These are phyloP conservation scores for Pilatotrama ljubarskyi DNA, from an alignment of 768 basidiomycete species.

Conservation along the genomic window DNA sequence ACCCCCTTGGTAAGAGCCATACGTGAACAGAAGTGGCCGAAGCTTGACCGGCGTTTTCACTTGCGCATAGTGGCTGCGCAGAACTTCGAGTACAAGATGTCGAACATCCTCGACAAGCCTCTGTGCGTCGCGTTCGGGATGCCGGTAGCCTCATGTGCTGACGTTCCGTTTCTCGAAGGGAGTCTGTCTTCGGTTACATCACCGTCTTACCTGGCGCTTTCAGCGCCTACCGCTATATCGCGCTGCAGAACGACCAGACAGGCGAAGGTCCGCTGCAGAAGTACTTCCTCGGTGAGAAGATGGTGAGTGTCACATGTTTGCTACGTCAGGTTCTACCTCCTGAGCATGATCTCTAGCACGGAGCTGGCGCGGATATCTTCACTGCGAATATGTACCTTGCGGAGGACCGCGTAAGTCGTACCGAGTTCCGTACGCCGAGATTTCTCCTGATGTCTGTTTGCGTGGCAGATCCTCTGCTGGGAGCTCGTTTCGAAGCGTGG, in stretches of 20 bases:
- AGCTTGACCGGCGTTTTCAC: background rate
- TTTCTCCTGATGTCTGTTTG: conserved; percentile 10
- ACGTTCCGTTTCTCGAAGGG: conserved; percentile 37
- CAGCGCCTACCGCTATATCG: conserved; percentile 89
- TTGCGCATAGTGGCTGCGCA: conserved; percentile 90
- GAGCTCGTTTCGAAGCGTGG: conserved; percentile 95
- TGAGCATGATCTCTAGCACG: conserved; percentile 48
- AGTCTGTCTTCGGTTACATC: conserved; percentile 91
- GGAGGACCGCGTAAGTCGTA: conserved; percentile 67
- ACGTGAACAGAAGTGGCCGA: too few species aligned
- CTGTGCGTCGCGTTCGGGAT: conserved; percentile 39
- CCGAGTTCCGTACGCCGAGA: background rate
- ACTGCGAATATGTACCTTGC: conserved; percentile 97
- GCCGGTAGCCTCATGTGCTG: background rate
- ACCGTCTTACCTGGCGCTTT: conserved; percentile 93
- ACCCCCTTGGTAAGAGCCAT: conserved; percentile 65
- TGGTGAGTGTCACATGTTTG: conserved; percentile 45
- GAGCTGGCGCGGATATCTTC: conserved; percentile 86
- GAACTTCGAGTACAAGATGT: conserved; percentile 95
- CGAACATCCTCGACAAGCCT: conserved; percentile 91
- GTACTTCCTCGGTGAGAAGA: conserved; percentile 96
- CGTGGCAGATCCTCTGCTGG: conserved; percentile 83
- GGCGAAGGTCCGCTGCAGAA: conserved; percentile 92
- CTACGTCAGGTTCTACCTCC: background rate
- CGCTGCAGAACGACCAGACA: conserved; percentile 78